Evolutionary conservation across 441 rosid species (phyloP).

Genomic region (Populus trichocarpa): DNA sequence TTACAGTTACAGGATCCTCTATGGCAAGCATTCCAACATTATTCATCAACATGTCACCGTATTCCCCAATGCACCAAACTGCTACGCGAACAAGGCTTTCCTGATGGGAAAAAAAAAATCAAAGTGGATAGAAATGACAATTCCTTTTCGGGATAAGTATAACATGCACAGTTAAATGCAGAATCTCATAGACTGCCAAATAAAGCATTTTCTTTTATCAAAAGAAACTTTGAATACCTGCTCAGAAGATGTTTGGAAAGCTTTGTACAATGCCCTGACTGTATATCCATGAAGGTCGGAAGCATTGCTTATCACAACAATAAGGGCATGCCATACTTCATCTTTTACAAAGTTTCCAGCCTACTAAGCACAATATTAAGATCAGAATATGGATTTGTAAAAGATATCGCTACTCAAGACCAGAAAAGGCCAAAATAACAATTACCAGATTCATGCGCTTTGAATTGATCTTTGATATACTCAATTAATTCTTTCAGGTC

Average conservation of each 20-base stretch:
- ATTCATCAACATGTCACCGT: slow-evolving; percentile 91
- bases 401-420: slow-evolving; percentile 4
- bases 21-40: slow-evolving; percentile 76
- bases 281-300: slow-evolving; percentile 96
- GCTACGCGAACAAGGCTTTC: slow-evolving; percentile 96
- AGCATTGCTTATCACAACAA: slow-evolving; percentile 93
- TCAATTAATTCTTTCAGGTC: slow-evolving; percentile 1
- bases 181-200: slow-evolving; percentile 19
- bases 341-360: slow-evolving; percentile 99
- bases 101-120: slow-evolving; percentile 31
- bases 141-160: neutral
- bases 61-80: slow-evolving; percentile 99
- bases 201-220: slow-evolving; percentile 3
- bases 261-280: slow-evolving; percentile 82
- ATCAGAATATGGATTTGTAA: slow-evolving; percentile 25
- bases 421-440: slow-evolving; percentile 12
- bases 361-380: slow-evolving; percentile 54
- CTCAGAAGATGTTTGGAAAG: slow-evolving; percentile 69
- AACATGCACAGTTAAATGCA: slow-evolving; percentile 17
- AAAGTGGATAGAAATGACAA: slow-evolving; percentile 4
- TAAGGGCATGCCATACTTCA: slow-evolving; percentile 96
- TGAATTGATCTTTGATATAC: neutral
- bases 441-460: neutral
- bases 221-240: slow-evolving; percentile 52
- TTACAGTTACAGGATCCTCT: slow-evolving; percentile 91